Evolutionary conservation across 495 filamentous ascomycete species (phyloP).

Genomic region (Penicillium manginii): DNA sequence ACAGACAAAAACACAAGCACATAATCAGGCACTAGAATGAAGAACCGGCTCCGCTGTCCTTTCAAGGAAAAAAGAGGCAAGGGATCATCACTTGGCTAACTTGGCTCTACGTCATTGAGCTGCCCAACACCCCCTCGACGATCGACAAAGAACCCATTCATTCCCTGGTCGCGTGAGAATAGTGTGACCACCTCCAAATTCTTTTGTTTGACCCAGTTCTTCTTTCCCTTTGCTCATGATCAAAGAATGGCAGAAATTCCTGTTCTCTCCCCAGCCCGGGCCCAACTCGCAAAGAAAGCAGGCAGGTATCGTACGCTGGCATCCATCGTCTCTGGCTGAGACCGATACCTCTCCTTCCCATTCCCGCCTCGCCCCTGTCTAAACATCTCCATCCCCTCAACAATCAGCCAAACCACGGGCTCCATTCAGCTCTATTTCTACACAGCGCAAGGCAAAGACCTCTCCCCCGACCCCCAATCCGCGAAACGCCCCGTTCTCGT

Average conservation of each 20-base stretch:
- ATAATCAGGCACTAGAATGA: no score
- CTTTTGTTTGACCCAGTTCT: not conserved
- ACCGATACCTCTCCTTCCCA: constrained; percentile 25
- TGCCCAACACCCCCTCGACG: not conserved
- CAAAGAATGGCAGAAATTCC: not conserved
- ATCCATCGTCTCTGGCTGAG: constrained; percentile 22
- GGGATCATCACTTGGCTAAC: not conserved
- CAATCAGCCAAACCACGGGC: constrained; percentile 19
- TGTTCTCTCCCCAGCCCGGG: not conserved
- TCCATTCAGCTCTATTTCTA: constrained; percentile 27
- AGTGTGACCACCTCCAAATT: not conserved
- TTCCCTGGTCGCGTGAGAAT: not conserved
- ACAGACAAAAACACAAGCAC: not conserved
- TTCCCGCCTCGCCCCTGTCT: constrained; percentile 13
- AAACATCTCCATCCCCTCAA: constrained; percentile 24
- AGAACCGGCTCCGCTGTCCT: not conserved
- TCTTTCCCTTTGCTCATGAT: not conserved
- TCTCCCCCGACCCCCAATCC: not conserved
- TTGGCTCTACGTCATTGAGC: constrained; percentile 3
- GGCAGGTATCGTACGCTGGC: constrained; percentile 19
- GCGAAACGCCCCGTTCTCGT: constrained; percentile 19
- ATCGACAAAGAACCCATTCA: not conserved
- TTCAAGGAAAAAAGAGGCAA: not conserved
- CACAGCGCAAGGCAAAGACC: constrained; percentile 12
- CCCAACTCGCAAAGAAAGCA: constrained; percentile 16